phyloP scores from a whole-genome alignment of 2,329 filamentous ascomycete species.

The Pseudocercospora cruenta region DNA sequence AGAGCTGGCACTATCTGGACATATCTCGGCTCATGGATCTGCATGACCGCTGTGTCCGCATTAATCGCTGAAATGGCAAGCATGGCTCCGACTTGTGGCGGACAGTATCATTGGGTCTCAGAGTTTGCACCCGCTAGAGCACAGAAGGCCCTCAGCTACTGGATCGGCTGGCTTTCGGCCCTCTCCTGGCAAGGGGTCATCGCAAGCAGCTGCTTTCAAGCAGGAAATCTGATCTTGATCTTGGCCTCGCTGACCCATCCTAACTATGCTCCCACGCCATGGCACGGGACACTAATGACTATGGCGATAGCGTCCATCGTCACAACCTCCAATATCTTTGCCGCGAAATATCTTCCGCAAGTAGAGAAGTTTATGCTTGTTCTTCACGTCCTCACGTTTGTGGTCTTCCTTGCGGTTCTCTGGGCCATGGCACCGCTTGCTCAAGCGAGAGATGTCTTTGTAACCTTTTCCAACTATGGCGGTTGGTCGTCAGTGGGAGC shows the following conservation, averaged over 20 bases:
- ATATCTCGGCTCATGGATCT: slow-evolving; percentile 32
- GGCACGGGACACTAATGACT: slow-evolving; percentile 26
- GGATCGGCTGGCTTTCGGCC: slow-evolving; percentile 52
- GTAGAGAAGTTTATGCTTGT: slow-evolving; percentile 29
- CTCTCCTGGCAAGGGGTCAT: slow-evolving; percentile 55
- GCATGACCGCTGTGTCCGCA: slow-evolving; percentile 29
- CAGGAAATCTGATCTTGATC: slow-evolving; percentile 11
- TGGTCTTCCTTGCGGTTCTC: slow-evolving; percentile 24
- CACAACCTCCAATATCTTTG: slow-evolving; percentile 23
- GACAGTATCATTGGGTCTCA: slow-evolving; percentile 22
- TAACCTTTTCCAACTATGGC: slow-evolving; percentile 26
- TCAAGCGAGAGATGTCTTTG: slow-evolving; percentile 33
- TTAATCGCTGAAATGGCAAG: slow-evolving; percentile 40
- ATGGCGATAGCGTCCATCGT: slow-evolving; percentile 12
- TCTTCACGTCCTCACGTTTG: slow-evolving; percentile 28
- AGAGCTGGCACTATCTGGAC: slow-evolving; percentile 35
- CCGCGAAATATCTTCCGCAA: slow-evolving; percentile 24
- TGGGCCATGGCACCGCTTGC: slow-evolving; percentile 31
- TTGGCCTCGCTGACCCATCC: slow-evolving; percentile 11
- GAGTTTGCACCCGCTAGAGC: slow-evolving; percentile 32
- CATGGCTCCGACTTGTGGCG: slow-evolving; percentile 40
- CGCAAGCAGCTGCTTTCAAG: slow-evolving; percentile 52
- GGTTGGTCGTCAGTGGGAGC: slow-evolving; percentile 29
- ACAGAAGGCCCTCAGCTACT: slow-evolving; percentile 36
- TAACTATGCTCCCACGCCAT: slow-evolving; percentile 10